phyloP scores from a whole-genome alignment of 2,329 filamentous ascomycete species.

The Neofusicoccum kwambonambiense region DNA sequence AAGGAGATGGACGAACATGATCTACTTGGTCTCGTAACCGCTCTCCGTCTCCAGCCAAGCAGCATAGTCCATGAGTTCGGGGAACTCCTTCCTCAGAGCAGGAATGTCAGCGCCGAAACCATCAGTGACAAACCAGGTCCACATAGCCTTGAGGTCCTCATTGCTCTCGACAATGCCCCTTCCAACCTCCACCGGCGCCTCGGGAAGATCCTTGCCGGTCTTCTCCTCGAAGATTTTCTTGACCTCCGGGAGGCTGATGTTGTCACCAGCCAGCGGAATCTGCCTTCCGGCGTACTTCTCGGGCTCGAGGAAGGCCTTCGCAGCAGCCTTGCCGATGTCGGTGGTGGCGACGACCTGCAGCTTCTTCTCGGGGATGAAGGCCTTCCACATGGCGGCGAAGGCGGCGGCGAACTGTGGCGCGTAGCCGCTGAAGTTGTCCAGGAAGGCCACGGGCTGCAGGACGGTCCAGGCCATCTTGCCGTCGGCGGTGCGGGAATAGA shows the following conservation, averaged over 20 bases:
- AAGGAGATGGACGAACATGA: background rate
- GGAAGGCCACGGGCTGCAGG: slow-evolving; percentile 60
- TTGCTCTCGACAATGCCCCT: slow-evolving; percentile 35
- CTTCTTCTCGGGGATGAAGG: slow-evolving; percentile 28
- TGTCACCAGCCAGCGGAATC: slow-evolving; percentile 51
- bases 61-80: slow-evolving; percentile 43
- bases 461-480: slow-evolving; percentile 57
- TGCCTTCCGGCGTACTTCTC: slow-evolving; percentile 41
- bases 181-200: slow-evolving; percentile 38
- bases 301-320: slow-evolving; percentile 45
- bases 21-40: slow-evolving; percentile 23
- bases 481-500: slow-evolving; percentile 42
- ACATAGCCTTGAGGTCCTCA: slow-evolving; percentile 46
- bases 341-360: slow-evolving; percentile 35
- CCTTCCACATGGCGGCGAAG: slow-evolving; percentile 39
- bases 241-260: slow-evolving; percentile 44
- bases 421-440: slow-evolving; percentile 54
- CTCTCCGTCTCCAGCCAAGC: slow-evolving; percentile 48
- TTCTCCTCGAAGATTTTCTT: slow-evolving; percentile 43
- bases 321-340: slow-evolving; percentile 52
- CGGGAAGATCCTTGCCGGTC: slow-evolving; percentile 42
- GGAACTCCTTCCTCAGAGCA: slow-evolving; percentile 40
- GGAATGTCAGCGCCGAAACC: slow-evolving; percentile 46
- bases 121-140: slow-evolving; percentile 46
- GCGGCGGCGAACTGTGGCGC: slow-evolving; percentile 34